Evolutionary conservation across 164 flowering plant species (phyloP).

Genomic region (Platanus orientalis): DNA sequence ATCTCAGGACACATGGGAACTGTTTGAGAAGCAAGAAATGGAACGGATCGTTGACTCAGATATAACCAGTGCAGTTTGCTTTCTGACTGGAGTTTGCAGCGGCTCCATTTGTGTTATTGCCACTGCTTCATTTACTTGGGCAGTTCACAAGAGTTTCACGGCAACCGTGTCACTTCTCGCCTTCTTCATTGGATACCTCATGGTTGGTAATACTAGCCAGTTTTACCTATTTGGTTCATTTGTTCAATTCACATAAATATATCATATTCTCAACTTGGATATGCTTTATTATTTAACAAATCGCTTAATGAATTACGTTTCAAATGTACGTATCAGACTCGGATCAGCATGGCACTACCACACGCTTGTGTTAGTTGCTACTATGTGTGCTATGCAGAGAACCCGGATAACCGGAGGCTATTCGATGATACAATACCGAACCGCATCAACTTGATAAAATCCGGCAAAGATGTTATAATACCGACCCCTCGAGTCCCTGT

Average conservation of each 20-base stretch:
- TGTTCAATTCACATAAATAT: too few species aligned
- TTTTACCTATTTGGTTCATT: background rate
- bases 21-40: conserved; percentile 58
- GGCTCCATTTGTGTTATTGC: conserved; percentile 76
- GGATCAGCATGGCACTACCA: conserved; percentile 92
- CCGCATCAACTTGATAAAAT: conserved; percentile 32
- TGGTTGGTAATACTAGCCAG: conserved; percentile 43
- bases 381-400: conserved; percentile 88
- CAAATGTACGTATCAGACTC: conserved; percentile 73
- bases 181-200: conserved; percentile 83
- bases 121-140: conserved; percentile 67
- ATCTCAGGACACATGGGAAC: conserved; percentile 78
- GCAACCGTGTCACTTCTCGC: conserved; percentile 71
- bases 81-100: conserved; percentile 81
- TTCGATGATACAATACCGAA: conserved; percentile 60
- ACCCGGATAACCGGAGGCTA: conserved; percentile 43
- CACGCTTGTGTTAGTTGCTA: conserved; percentile 91
- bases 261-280: too few species aligned
- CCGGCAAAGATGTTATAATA: conserved; percentile 43
- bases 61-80: conserved; percentile 82
- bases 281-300: too few species aligned
- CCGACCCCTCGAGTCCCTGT: conserved; percentile 58
- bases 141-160: conserved; percentile 48
- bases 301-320: too few species aligned
- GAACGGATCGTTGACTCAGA: conserved; percentile 70